Evolutionary conservation across 2,329 filamentous ascomycete genomes (phyloP), one percentile per base, ranked within the genome.

Genomic region (Emergomyces orientalis): DNA sequence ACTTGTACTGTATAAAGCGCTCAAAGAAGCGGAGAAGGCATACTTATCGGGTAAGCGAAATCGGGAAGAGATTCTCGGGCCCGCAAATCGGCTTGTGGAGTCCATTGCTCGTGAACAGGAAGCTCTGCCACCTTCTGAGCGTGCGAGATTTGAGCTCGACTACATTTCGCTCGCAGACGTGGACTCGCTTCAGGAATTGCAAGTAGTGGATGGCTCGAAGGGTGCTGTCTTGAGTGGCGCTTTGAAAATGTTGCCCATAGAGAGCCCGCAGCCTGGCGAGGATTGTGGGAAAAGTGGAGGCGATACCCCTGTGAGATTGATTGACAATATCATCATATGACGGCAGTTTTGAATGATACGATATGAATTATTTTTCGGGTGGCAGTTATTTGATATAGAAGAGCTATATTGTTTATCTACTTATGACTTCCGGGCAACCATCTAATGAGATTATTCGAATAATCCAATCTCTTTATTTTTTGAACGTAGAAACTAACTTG

Each of bases 141-240:
- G 91, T 58, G 89, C 86, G 2, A 77, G 80, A 59, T 94, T 91
- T 65, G 89, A 96, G 72, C 82, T 97, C 9, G 93, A 97, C 74
- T 99, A 99, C 73, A 84, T 99, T 62, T 96, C 91, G 19, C 81
- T 99, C 32, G 89, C 93, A 0, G 91, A 97, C 70, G 89, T 91
- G 0, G 86, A 90, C 9, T 88, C 87, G 0, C 84, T 99, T 78
- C 83, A 89, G 64, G 93, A 97, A 76, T 70, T 96, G 1, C 82
- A 88, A 0, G 73, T 77, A 14, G 82, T 97, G 1, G 89, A 96
- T 70, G 80, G 82, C 0, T 76, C 77, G 0, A 85, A 80, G 66
- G 93, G 93, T 1, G 92, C 88, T 0, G 88, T 99, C 43, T 76
- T 99, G 63, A 97, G 93, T 72, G 91, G 90, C 3, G 94, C 94